These are phyloP conservation scores for Porodaedalea pini DNA, from an alignment of 1,284 basidiomycete genomes.

Conservation along the genomic window DNA sequence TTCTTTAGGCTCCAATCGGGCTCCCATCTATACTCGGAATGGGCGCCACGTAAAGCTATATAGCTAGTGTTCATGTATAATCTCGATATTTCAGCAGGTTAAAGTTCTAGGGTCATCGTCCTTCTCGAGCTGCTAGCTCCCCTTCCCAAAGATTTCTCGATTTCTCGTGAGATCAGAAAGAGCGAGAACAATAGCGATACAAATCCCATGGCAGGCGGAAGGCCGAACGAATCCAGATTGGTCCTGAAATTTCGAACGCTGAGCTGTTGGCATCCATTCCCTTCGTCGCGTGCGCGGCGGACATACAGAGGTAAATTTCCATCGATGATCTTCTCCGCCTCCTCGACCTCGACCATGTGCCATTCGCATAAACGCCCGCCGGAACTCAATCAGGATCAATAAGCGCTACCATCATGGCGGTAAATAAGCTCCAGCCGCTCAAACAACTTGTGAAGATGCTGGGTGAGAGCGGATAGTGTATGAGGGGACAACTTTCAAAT, in stretches of 20 bases:
- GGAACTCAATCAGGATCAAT: neutral
- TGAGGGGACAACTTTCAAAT: no score
- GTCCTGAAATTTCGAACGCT: neutral
- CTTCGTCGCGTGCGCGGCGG: neutral
- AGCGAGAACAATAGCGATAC: neutral
- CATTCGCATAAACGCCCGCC: neutral
- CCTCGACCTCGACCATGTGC: slow-evolving; percentile 13
- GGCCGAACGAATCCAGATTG: neutral
- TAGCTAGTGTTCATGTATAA: slow-evolving; percentile 3
- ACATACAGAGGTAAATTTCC: slow-evolving; percentile 1
- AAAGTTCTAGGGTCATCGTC: slow-evolving; percentile 8
- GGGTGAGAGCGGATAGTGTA: neutral
- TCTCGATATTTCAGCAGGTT: slow-evolving; percentile 1
- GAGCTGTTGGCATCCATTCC: neutral
- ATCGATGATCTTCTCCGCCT: neutral
- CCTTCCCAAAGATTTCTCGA: neutral
- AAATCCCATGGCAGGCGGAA: neutral
- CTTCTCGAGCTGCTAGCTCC: slow-evolving; percentile 1
- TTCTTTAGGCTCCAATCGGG: slow-evolving; percentile 5
- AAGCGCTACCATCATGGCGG: neutral
- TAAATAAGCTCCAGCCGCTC: neutral
- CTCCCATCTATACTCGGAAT: neutral
- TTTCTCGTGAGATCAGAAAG: neutral
- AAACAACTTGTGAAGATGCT: neutral
- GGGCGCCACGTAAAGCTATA: neutral